Conservation (phyloP, 2,329 filamentous ascomycete species). For the Fusarium concolor region DNA sequence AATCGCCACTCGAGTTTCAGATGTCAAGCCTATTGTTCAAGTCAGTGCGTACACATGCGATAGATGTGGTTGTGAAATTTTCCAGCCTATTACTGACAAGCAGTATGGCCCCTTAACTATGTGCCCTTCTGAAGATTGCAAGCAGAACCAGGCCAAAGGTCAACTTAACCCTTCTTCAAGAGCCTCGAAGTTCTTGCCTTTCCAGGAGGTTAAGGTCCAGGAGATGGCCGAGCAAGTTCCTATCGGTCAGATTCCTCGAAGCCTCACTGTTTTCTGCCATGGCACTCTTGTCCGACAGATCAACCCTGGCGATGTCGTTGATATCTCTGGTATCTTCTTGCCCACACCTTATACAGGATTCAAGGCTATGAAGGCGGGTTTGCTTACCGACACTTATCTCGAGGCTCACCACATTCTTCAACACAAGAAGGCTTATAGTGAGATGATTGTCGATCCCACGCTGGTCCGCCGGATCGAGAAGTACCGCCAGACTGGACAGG, state of each 20-base stretch:
- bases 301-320: conserved; percentile 93
- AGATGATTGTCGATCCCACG: conserved; percentile 84
- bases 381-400: conserved; percentile 97
- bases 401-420: conserved; percentile 94
- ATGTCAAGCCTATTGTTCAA: conserved; percentile 97
- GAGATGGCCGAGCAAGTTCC: conserved; percentile 99
- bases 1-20: conserved; percentile 94
- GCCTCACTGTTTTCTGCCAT: conserved; percentile 89
- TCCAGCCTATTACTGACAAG: conserved; percentile 92
- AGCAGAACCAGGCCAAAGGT: conserved; percentile 89
- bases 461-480: conserved; percentile 87
- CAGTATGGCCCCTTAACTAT: conserved; percentile 88
- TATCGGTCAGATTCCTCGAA: conserved; percentile 95
- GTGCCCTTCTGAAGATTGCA: conserved; percentile 92
- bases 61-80: conserved; percentile 95
- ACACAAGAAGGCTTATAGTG: conserved; percentile 98
- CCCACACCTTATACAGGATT: conserved; percentile 99
- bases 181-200: conserved; percentile 95
- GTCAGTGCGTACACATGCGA: conserved; percentile 99
- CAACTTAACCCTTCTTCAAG: conserved; percentile 95
- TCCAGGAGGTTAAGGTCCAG: conserved; percentile 98
- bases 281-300: conserved; percentile 87
- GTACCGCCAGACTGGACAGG: conserved; percentile 85
- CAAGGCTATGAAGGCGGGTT: conserved; percentile 92
- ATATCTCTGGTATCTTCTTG: conserved; percentile 94